Percentiles rank a stretch among this genome's conserved stretches.
Conservation (phyloP, 352 stramenopile species). For the Globisporangium perplexum region DNA sequence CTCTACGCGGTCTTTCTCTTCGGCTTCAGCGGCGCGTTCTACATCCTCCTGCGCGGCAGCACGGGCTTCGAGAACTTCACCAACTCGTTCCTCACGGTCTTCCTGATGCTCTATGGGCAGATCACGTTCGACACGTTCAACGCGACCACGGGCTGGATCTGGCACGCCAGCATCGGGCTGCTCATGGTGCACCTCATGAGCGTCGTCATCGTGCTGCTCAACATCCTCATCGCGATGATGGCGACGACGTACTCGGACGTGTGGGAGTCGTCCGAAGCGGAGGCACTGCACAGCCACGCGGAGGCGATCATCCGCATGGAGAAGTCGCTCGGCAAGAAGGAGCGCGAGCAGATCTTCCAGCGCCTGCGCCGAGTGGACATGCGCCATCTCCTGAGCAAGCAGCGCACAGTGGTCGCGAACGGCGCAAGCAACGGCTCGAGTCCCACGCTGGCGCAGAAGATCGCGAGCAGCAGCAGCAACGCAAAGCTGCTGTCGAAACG, state of each 20-base stretch:
- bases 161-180: slow-evolving; percentile 10
- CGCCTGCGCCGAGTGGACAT: slow-evolving; percentile 18
- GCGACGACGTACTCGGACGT: slow-evolving; percentile 20
- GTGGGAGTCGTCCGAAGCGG: slow-evolving; percentile 10
- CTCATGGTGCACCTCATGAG: slow-evolving; percentile 16
- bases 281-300: slow-evolving; percentile 12
- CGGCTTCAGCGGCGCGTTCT: slow-evolving; percentile 68
- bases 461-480: slow-evolving; percentile 8
- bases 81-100: slow-evolving; percentile 63
- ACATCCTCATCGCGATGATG: slow-evolving; percentile 39
- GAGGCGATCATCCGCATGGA: slow-evolving; percentile 18
- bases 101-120: slow-evolving; percentile 68
- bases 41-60: slow-evolving; percentile 52
- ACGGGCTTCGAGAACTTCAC: slow-evolving; percentile 53
- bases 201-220: slow-evolving; percentile 26
- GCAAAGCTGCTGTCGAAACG: slow-evolving; percentile 13
- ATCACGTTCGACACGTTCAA: slow-evolving; percentile 35
- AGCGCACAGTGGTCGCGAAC: slow-evolving; percentile 6
- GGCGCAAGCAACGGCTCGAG: slow-evolving; percentile 4
- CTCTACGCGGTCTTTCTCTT: slow-evolving; percentile 70
- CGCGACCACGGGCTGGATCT: slow-evolving; percentile 6
- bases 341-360: slow-evolving; percentile 35
- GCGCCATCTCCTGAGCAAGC: slow-evolving; percentile 11
- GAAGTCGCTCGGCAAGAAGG: slow-evolving; percentile 14
- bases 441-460: neutral